Evolutionary conservation across 768 basidiomycete genomes (phyloP), one percentile per base, ranked within the genome.

Genomic region (Termitomyces sp.): DNA sequence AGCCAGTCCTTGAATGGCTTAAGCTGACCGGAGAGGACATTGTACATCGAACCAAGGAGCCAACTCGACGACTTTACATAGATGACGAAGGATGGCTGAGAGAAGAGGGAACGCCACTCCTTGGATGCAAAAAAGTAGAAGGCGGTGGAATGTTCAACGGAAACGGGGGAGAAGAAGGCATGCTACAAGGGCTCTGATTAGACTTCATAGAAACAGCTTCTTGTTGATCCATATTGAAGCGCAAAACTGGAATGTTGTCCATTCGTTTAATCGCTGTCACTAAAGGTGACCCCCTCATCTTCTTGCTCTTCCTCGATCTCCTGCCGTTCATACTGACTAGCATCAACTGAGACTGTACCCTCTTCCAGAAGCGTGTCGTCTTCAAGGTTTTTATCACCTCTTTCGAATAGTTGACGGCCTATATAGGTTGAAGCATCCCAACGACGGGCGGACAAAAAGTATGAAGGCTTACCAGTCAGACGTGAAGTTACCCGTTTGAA

Each of bases 381-480:
- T 51, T 92, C 88, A 38, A 95, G 79, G 66, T 84, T 84, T 60
- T 78, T 84, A 70, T 93, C 87, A 15, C 68, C 68, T 43, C 85
- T 84, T 74, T 96, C 94, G 73, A 98, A 99, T 49, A 98, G 76
- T 76, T 97, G 94, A 29, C 94, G 87, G 32, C 96, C 96, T 96
- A 65, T n/a, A 15, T 4, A 53, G 8, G n/a, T 40, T 58, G 56
- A 38, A 61, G 43, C 7, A 47, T 36, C 57, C 31, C 52, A 38
- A 67, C 48, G 32, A 37, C 38, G 58, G 55, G 48, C 50, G n/a
- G 8, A 7, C 17, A 42, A 31, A 25, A 46, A 7, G 34, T 6
- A 36, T 9, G 15, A 50, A 36, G 20, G 40, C 83, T 60, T 66
- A 94, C 96, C 96, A 60, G 83, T 83, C 40, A 86, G 74, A 63